Percentiles rank a stretch among this genome's conserved stretches.
Conservation (phyloP, 1,284 basidiomycete species). For the Ganoderma sp. region DNA sequence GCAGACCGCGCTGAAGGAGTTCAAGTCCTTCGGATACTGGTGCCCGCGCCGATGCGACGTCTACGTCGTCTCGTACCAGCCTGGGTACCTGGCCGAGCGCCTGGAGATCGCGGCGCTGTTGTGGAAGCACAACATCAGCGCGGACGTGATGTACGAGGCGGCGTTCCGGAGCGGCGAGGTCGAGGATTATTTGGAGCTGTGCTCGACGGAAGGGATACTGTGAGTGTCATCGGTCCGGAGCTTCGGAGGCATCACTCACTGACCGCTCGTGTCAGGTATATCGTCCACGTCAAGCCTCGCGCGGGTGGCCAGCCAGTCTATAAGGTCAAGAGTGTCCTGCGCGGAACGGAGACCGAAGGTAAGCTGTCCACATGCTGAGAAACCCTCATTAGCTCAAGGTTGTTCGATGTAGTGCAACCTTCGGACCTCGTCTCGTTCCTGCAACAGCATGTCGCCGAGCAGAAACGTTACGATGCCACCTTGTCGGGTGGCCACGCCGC, state of each 20-base stretch:
- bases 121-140: conserved; percentile 84
- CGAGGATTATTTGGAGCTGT: conserved; percentile 69
- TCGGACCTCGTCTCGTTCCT: conserved; percentile 75
- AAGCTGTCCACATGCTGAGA: conserved; percentile 28
- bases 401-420: conserved; percentile 55
- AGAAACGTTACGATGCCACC: conserved; percentile 71
- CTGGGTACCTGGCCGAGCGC: conserved; percentile 76
- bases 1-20: conserved; percentile 75
- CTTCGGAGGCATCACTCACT: neutral
- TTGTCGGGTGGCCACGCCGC: conserved; percentile 60
- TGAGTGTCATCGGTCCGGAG: conserved; percentile 44
- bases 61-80: conserved; percentile 81
- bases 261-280: conserved; percentile 56
- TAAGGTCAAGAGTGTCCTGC: conserved; percentile 81
- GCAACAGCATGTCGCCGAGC: conserved; percentile 78
- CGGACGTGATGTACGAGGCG: conserved; percentile 86
- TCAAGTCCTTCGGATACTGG: conserved; percentile 86
- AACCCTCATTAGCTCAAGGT: conserved; percentile 11
- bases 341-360: conserved; percentile 77
- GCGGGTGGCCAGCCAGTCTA: conserved; percentile 67
- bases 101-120: conserved; percentile 79
- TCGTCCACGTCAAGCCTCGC: conserved; percentile 66
- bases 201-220: conserved; percentile 80
- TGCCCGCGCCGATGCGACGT: conserved; percentile 87
- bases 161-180: conserved; percentile 64